phyloP scores from a whole-genome alignment of 805 yeast species.

The Candida bentonensis region DNA sequence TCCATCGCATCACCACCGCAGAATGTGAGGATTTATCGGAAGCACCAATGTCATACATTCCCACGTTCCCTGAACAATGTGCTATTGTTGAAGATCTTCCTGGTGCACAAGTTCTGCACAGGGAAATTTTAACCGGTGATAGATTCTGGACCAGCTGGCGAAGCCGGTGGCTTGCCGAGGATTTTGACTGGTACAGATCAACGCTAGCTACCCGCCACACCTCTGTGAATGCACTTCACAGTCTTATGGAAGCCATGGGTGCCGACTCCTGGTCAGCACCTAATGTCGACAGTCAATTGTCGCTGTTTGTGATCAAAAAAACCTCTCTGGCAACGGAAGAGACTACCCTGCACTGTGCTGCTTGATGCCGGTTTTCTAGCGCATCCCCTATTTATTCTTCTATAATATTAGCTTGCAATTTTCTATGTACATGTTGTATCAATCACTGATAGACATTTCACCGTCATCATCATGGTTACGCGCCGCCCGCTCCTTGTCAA shows the following conservation, averaged over 20 bases:
- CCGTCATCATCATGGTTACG: slow-evolving; percentile 8
- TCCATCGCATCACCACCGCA: slow-evolving; percentile 11
- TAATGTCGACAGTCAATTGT: slow-evolving; percentile 4
- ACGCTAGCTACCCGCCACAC: slow-evolving; percentile 1
- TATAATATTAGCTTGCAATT: slow-evolving; percentile 1
- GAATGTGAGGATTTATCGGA: slow-evolving; percentile 13
- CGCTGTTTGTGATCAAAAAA: slow-evolving; percentile 9
- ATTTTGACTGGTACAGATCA: slow-evolving; percentile 11
- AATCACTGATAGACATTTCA: slow-evolving; percentile 5
- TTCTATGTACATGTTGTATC: slow-evolving; percentile 1
- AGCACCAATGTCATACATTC: slow-evolving; percentile 9
- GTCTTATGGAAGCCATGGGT: slow-evolving; percentile 8
- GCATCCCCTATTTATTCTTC: not conserved
- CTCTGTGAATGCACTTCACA: slow-evolving; percentile 1
- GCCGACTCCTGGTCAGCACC: slow-evolving; percentile 4
- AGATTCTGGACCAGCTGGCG: slow-evolving; percentile 11
- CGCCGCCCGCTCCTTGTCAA: slow-evolving; percentile 9
- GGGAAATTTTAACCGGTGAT: slow-evolving; percentile 2
- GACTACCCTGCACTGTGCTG: too few species aligned
- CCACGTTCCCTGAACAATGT: slow-evolving; percentile 8
- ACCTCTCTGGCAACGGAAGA: not conserved
- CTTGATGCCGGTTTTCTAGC: too few species aligned
- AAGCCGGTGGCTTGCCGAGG: slow-evolving; percentile 11
- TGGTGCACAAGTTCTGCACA: slow-evolving; percentile 7
- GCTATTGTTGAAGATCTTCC: slow-evolving; percentile 3